These are phyloP conservation scores for Tulasnella sp. DNA, from an alignment of 768 basidiomycete species.

Conservation along the genomic window DNA sequence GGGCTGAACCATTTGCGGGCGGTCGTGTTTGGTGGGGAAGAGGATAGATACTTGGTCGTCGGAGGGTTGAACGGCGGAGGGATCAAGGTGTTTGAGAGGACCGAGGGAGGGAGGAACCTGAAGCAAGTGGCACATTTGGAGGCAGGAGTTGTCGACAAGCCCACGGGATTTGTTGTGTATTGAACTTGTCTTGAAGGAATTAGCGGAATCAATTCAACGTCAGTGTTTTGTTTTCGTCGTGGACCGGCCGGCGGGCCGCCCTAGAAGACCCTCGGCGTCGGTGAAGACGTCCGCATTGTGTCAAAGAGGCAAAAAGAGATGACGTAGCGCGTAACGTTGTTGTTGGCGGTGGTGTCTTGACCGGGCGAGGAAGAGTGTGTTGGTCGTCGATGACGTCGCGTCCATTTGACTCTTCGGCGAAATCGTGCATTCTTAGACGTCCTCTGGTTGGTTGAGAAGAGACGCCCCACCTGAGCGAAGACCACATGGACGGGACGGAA, in stretches of 20 bases:
- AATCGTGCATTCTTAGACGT: background rate
- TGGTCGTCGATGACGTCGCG: background rate
- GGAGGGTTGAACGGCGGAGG: conserved; percentile 56
- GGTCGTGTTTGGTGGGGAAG: conserved; percentile 51
- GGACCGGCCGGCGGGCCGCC: too few species aligned
- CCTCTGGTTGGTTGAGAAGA: background rate
- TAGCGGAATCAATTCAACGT: background rate
- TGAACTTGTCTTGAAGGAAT: background rate
- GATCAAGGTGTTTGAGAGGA: conserved; percentile 57
- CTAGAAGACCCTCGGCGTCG: background rate
- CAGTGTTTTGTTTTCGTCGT: background rate
- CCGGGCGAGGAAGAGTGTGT: background rate
- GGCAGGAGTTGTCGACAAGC: conserved; percentile 14
- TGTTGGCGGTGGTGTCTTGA: too few species aligned
- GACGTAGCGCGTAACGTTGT: background rate
- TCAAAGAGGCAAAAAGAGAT: background rate
- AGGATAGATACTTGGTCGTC: conserved; percentile 51
- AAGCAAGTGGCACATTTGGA: conserved; percentile 15
- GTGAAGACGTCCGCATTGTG: background rate
- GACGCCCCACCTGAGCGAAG: background rate
- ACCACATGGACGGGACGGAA: background rate
- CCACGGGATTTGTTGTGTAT: conserved; percentile 15
- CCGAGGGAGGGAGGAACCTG: conserved; percentile 36
- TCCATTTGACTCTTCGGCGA: too few species aligned
- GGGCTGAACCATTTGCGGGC: conserved; percentile 61